Evolutionary conservation across 257 asterid genomes (phyloP), one percentile per base, ranked within the genome.

Genomic region (Nicotiana obtusifolia): DNA sequence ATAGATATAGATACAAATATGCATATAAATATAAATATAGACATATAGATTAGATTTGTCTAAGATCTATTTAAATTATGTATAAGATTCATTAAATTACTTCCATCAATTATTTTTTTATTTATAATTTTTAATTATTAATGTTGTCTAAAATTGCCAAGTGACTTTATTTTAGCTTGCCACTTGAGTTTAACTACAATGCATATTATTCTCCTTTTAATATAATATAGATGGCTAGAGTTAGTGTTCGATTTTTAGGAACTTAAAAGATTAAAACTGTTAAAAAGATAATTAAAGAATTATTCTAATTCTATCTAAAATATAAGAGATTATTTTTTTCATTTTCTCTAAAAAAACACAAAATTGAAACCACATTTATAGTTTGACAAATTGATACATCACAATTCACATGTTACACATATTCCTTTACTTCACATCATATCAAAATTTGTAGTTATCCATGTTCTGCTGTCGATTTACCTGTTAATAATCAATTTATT

Each of bases 361-460:
- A 4, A 67, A 19, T n/a, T 68, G 35, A 24, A 13, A 71, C 35
- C 44, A 6, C 78, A 44, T 47, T 6, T 73, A 14, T 20, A 73
- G 8, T 14, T 31, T 59, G 57, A 73, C 37, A 73, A 73, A 73
- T 73, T 22, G 61, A 73, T 35, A 44, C 8, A 73, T 73, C 24
- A 47, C 49, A 49, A 35, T 73, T 22, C 15, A 47, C 30, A 80
- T 57, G 80, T 52, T 82, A 54, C 61, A 77, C 17, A 75, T 53
- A 54, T 33, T n/a, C 14, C 37, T 78, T 78, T 33, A 81, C 71
- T 75, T 24, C 67, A 30, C 28, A 64, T 83, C 85, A 88, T 64
- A 81, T 75, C 82, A 81, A 47, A n/a, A 14, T 7, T 73, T 73
- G 61, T 22, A 47, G 61, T 24, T 73, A 47, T 73, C 79, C 61